Conservation (phyloP, 208 protist species). For the Trypanosoma platydactyli region DNA sequence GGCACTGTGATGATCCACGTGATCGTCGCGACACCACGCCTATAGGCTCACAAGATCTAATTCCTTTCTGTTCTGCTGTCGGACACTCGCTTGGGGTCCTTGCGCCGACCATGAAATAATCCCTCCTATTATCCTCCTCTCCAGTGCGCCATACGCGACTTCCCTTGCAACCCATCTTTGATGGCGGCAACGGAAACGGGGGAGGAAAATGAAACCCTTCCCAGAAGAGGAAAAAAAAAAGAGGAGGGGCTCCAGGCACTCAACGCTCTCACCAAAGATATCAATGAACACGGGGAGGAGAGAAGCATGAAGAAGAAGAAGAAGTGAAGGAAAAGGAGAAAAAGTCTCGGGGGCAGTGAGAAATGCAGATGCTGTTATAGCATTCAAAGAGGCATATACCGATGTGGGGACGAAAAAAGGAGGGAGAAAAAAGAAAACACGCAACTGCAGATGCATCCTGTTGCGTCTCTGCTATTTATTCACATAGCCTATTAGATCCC, state of each 20-base stretch:
- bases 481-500: background rate
- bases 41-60: background rate
- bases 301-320: background rate
- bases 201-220: background rate
- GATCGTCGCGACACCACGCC: background rate
- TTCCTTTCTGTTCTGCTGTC: background rate
- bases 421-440: background rate
- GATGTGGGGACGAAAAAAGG: background rate
- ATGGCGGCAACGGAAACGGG: background rate
- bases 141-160: background rate
- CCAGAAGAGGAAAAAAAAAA: background rate
- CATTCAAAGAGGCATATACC: background rate
- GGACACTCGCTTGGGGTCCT: background rate
- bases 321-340: background rate
- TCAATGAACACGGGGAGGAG: background rate
- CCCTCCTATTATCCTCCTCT: background rate
- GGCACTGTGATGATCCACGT: background rate
- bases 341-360: background rate
- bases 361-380: background rate
- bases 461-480: background rate
- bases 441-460: background rate
- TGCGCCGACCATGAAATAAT: background rate
- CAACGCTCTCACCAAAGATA: background rate
- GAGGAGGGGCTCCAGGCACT: background rate
- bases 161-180: slow-evolving; percentile 14